These are phyloP conservation scores for Pyropia yezoensis DNA, from an alignment of 23 red algal genomes.

Conservation along the genomic window DNA sequence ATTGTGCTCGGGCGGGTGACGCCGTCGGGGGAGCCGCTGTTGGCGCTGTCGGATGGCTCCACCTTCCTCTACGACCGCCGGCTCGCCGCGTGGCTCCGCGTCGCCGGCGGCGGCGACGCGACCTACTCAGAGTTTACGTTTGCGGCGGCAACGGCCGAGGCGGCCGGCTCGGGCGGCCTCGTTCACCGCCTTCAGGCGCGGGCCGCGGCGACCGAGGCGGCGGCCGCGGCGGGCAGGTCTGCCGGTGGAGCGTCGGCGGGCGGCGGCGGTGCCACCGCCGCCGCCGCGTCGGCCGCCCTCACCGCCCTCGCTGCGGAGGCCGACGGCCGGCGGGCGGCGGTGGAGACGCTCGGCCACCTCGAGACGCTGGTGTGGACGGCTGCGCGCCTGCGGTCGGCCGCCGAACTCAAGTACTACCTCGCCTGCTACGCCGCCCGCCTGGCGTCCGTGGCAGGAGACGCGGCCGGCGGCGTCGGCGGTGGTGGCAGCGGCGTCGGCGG, in stretches of 20 bases:
- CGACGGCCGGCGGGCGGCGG: constrained; percentile 43
- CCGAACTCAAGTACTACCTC: constrained; percentile 60
- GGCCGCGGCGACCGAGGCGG: neutral
- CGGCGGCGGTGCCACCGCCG: neutral
- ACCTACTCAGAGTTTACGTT: constrained; percentile 60
- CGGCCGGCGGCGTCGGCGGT: too few relatives aligned
- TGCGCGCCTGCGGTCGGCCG: constrained; percentile 26
- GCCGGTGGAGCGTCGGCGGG: neutral
- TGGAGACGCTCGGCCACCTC: constrained; percentile 67
- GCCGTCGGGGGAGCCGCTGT: constrained; percentile 37
- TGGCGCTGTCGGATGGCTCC: constrained; percentile 60
- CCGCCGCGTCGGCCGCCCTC: constrained; percentile 5
- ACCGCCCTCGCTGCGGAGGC: constrained; percentile 36
- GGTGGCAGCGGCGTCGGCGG: too few relatives aligned
- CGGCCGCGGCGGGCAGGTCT: neutral
- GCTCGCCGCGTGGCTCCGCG: constrained; percentile 59
- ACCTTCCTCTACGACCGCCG: constrained; percentile 44
- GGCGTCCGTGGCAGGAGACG: constrained; percentile 37
- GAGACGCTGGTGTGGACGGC: constrained; percentile 57
- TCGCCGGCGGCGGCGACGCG: constrained; percentile 46
- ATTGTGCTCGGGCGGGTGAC: constrained; percentile 35
- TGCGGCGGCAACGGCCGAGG: neutral
- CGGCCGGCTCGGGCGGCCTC: too few relatives aligned
- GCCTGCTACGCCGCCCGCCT: constrained; percentile 43
- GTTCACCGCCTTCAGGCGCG: too few relatives aligned